Evolutionary conservation across 768 basidiomycete genomes (phyloP).

Genomic region (Hericium coralloides): DNA sequence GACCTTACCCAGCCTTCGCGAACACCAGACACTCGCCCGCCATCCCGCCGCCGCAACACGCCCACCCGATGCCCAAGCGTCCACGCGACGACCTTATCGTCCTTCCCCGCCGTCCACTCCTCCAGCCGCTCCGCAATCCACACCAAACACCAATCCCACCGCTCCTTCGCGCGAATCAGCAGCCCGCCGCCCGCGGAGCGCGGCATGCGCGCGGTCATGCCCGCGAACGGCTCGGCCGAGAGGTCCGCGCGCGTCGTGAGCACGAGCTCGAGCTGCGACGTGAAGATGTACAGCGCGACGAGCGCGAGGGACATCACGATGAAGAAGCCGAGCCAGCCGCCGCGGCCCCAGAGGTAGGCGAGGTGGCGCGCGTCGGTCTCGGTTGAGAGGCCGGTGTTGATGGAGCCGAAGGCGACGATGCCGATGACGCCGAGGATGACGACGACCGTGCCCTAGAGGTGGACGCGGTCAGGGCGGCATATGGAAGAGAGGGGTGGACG

Average conservation of each 20-base stretch:
- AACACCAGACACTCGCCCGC: constrained; percentile 89
- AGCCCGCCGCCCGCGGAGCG: constrained; percentile 13
- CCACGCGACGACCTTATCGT: constrained; percentile 84
- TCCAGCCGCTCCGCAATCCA: constrained; percentile 60
- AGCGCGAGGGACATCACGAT: constrained; percentile 69
- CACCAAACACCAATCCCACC: constrained; percentile 39
- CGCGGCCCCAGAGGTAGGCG: constrained; percentile 76
- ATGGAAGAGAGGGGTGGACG: constrained; percentile 17
- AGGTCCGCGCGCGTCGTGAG: constrained; percentile 65
- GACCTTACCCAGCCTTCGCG: constrained; percentile 57
- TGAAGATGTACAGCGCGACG: constrained; percentile 54
- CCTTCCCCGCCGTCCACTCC: constrained; percentile 64
- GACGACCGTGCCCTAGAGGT: constrained; percentile 62
- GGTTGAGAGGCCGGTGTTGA: constrained; percentile 68
- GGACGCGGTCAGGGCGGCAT: constrained; percentile 1
- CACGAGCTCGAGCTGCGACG: constrained; percentile 64
- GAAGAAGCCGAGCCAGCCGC: constrained; percentile 90
- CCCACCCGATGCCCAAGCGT: constrained; percentile 88
- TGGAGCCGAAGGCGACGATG: constrained; percentile 80
- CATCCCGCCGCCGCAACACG: constrained; percentile 84
- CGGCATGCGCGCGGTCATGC: constrained; percentile 26
- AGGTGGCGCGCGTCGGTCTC: constrained; percentile 71
- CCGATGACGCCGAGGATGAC: constrained; percentile 82
- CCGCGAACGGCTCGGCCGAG: constrained; percentile 43
- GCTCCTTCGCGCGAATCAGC: constrained; percentile 25